phyloP scores from a whole-genome alignment of 2,329 filamentous ascomycete species.

The Penicillium sp. region DNA sequence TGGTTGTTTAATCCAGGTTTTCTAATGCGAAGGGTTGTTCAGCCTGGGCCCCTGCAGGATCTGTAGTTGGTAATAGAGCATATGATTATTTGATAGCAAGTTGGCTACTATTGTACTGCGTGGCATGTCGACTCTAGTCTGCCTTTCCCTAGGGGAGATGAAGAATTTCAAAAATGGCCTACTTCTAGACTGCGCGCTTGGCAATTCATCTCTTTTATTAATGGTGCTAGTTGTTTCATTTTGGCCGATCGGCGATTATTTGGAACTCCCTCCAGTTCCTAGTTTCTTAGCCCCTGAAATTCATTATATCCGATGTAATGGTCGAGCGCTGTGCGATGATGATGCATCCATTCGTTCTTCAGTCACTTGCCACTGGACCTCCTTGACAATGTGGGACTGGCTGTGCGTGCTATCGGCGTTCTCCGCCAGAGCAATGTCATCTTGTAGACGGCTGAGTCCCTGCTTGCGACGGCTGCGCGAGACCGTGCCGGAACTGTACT shows the following conservation, averaged over 20 bases:
- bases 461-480: conserved; percentile 17
- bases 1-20: neutral
- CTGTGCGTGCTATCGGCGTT: conserved; percentile 14
- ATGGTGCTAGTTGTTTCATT: neutral
- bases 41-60: neutral
- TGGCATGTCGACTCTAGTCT: no score
- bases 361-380: conserved; percentile 24
- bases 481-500: conserved; percentile 5
- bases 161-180: no score
- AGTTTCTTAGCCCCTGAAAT: neutral
- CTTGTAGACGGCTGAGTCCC: conserved; percentile 10
- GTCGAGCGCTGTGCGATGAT: neutral
- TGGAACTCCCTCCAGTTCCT: neutral
- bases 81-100: no score
- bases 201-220: neutral
- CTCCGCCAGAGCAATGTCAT: conserved; percentile 25
- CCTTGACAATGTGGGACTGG: conserved; percentile 20
- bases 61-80: no score
- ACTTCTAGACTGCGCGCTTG: no score
- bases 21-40: neutral
- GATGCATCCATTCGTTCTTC: conserved; percentile 10
- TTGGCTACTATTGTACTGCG: no score
- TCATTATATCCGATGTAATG: neutral
- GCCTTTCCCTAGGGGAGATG: no score
- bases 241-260: neutral